Evolutionary conservation across 2,329 filamentous ascomycete species (phyloP), one percentile per base, ranked within the genome.

Genomic region (Phoma sp.): DNA sequence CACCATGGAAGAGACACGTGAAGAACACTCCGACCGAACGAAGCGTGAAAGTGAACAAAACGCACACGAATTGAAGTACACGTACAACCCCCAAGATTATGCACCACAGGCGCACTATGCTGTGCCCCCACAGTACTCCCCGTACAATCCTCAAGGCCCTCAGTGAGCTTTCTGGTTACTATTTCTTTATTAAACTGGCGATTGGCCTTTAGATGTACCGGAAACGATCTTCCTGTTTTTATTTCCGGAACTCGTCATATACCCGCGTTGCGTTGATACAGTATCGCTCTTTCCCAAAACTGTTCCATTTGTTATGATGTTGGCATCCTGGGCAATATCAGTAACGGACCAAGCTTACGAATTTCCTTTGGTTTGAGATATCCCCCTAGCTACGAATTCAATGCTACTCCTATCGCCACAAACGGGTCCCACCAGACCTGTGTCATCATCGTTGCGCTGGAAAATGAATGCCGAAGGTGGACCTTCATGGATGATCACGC

Each of bases 1-100:
- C 1, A 73, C 73, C 4, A 73, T 71, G 64, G 53, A 74, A 18
- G 73, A 75, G 29, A 73, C 69, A 25, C 57, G 57, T 7, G 72
- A 74, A 47, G 71, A 75, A 51, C 63, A 74, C n/a, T 58, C 64
- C 2, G 49, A 56, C 1, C 47, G 62, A 6, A 57, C 57, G 40
- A 59, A 60, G 25, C 52, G 58, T 14, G 61, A 69, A 48, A 66
- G 61, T 9, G 34, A 61, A 7, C 50, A 59, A n/a, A 57, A 47
- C 42, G 53, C 25, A 12, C 46, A 56, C 33, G 56, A 54, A 36
- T 57, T 56, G 14, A 68, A 73, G 39, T 73, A 74, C 53, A 49
- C 43, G 7, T 74, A 74, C 43, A 74, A 74, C 36, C 71, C 72
- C 2, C 70, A 72, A 47, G 72, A 74, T 32, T 74, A 60, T 50